Conservation (phyloP, 805 yeast genomes). For the Jamesozyma spencerorum region DNA sequence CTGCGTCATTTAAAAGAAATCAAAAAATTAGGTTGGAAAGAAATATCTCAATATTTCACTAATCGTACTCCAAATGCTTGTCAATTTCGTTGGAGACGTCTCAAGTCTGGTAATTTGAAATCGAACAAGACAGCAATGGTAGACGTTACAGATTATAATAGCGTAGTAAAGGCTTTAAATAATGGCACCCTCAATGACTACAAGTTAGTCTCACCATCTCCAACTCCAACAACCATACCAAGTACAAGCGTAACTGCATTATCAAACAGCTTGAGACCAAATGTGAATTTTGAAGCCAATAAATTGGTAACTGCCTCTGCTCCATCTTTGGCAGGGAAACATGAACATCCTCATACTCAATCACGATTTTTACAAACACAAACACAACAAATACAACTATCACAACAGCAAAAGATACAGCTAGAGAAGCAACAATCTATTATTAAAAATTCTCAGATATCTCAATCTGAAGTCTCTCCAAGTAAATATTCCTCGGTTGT, state of each 20-base stretch:
- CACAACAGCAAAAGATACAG: too few relatives aligned
- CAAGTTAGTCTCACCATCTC: background rate
- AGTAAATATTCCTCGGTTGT: background rate
- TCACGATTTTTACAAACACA: background rate
- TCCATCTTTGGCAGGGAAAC: background rate
- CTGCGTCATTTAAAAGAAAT: conserved; percentile 71
- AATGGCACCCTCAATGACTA: conserved; percentile 2
- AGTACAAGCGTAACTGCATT: background rate
- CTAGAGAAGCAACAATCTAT: too few relatives aligned
- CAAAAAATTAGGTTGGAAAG: conserved; percentile 83
- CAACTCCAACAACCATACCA: conserved; percentile 1
- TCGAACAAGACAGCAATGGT: conserved; percentile 24
- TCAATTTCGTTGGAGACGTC: conserved; percentile 80
- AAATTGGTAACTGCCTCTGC: background rate
- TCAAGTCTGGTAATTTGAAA: conserved; percentile 38
- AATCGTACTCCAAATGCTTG: conserved; percentile 84
- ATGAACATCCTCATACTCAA: background rate
- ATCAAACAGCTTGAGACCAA: background rate
- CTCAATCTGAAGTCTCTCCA: background rate
- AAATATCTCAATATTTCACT: conserved; percentile 67
- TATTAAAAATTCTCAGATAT: too few relatives aligned
- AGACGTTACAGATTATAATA: conserved; percentile 7
- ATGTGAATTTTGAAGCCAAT: background rate
- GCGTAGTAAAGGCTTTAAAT: conserved; percentile 2
- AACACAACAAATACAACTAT: too few relatives aligned